Evolutionary conservation across 768 basidiomycete genomes (phyloP).

Genomic region (Boletus rufocinnamomeus): DNA sequence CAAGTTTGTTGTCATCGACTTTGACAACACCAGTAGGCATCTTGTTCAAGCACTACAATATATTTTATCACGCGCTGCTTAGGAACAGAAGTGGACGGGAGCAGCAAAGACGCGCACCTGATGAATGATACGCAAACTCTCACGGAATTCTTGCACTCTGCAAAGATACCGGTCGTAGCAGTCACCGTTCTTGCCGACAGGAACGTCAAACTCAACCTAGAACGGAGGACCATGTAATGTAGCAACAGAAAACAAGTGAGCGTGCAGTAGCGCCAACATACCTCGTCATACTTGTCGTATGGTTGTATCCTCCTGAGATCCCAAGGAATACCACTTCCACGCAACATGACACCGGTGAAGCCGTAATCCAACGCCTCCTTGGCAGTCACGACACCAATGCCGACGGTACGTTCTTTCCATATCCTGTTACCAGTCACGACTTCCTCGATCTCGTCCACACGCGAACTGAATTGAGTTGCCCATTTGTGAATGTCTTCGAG

Average conservation of each 20-base stretch:
- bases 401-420: conserved; percentile 95
- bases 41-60: conserved; percentile 87
- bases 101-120: conserved; percentile 46
- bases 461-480: conserved; percentile 89
- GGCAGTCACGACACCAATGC: conserved; percentile 87
- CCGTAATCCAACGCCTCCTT: conserved; percentile 89
- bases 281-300: conserved; percentile 96
- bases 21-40: conserved; percentile 92
- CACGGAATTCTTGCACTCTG: conserved; percentile 97
- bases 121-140: conserved; percentile 84
- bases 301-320: conserved; percentile 89
- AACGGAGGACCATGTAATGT: background rate
- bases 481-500: conserved; percentile 98
- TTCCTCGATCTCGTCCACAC: conserved; percentile 97
- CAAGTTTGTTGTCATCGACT: conserved; percentile 97
- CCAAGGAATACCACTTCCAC: conserved; percentile 94
- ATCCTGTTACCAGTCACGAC: conserved; percentile 97
- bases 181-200: conserved; percentile 95
- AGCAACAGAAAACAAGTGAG: background rate
- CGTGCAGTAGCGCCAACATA: conserved; percentile 29
- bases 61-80: background rate
- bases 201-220: conserved; percentile 94
- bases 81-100: background rate
- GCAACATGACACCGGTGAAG: conserved; percentile 96
- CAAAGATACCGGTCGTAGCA: conserved; percentile 98